Conservation (phyloP, 768 basidiomycete genomes). For the Mycena indigotica region DNA sequence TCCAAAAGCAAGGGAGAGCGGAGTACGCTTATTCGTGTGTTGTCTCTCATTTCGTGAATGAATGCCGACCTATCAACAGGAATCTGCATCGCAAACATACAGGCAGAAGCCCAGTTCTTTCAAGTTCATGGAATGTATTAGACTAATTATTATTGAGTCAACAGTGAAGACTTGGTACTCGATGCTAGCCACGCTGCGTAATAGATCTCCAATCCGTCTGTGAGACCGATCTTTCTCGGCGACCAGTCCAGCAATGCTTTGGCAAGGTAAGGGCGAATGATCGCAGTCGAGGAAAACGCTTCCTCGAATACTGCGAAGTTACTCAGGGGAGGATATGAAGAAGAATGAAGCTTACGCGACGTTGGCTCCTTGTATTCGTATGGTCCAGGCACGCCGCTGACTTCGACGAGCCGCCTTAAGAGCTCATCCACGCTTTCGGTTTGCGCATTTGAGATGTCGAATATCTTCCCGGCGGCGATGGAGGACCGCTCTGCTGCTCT, state of each 20-base stretch:
- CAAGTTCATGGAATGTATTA: neutral
- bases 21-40: neutral
- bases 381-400: conserved; percentile 39
- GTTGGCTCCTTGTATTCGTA: conserved; percentile 36
- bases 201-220: conserved; percentile 47
- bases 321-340: neutral
- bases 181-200: conserved; percentile 33
- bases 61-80: too few species aligned
- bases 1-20: neutral
- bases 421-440: conserved; percentile 46
- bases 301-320: conserved; percentile 36
- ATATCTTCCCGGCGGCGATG: conserved; percentile 39
- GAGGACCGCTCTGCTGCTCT: conserved; percentile 41
- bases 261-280: conserved; percentile 41
- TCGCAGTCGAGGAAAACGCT: conserved; percentile 33
- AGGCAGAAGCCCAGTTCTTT: too few species aligned
- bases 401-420: conserved; percentile 37
- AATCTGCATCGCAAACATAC: too few species aligned
- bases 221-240: conserved; percentile 41
- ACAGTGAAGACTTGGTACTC: neutral
- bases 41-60: too few species aligned
- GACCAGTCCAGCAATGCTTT: conserved; percentile 46
- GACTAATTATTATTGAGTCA: neutral
- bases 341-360: conserved; percentile 32
- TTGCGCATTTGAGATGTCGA: conserved; percentile 42